Percentiles rank a stretch among this genome's conserved stretches.
These are phyloP conservation scores for Gracilaria gracilis DNA, from an alignment of 23 red algal species.

Conservation along the genomic window DNA sequence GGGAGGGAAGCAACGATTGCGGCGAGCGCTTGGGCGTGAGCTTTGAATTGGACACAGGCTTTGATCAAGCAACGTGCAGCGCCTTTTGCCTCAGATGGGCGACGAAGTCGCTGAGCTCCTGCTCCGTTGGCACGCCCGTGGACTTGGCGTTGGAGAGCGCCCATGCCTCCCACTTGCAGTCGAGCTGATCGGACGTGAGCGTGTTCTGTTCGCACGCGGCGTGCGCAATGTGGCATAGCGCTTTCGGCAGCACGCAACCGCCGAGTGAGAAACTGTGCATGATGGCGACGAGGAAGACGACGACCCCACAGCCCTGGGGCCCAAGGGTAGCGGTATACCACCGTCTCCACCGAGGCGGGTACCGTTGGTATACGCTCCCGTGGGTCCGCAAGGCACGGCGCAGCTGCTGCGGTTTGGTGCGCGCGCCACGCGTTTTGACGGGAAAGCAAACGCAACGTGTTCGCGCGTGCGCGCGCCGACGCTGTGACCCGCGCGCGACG, in stretches of 20 bases:
- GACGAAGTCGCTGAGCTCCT: constrained; percentile 9
- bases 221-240: constrained; percentile 3
- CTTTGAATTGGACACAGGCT: background rate
- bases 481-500: no score
- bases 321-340: no score
- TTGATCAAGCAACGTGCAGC: background rate
- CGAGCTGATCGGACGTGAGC: constrained; percentile 27
- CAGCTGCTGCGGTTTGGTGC: no score
- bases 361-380: no score
- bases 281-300: background rate
- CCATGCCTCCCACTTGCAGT: constrained; percentile 71
- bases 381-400: no score
- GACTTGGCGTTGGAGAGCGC: constrained; percentile 36
- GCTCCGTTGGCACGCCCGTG: constrained; percentile 18
- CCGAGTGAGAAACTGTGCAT: no score
- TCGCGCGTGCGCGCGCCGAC: no score
- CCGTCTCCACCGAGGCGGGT: no score
- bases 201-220: constrained; percentile 13
- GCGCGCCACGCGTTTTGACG: no score
- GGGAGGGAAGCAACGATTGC: background rate
- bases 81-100: constrained; percentile 16
- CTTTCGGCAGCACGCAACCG: background rate
- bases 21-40: background rate
- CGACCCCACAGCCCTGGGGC: no score
- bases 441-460: no score